A percentile compares a stretch with the other conserved stretches of the same genome.
Evolutionary conservation across 306 rosid species (phyloP).

Genomic region (Dalbergia oliveri): DNA sequence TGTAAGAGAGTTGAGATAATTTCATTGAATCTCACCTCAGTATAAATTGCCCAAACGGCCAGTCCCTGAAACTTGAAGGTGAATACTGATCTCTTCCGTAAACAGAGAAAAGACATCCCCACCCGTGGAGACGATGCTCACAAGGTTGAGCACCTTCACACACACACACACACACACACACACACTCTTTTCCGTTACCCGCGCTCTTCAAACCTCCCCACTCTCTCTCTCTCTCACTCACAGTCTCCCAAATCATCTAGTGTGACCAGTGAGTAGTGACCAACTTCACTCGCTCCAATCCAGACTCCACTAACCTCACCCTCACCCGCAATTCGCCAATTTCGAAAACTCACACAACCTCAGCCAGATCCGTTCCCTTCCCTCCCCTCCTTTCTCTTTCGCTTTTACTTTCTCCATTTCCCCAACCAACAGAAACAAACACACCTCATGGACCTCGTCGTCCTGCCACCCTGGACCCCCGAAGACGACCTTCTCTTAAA

Average conservation of each 20-base stretch:
- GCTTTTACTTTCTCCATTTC: background rate
- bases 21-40: too few relatives aligned
- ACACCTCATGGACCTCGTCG: constrained; percentile 44
- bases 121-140: background rate
- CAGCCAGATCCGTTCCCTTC: background rate
- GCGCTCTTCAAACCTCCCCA: background rate
- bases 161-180: background rate
- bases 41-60: too few relatives aligned
- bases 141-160: background rate
- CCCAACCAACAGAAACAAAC: background rate
- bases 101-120: too few relatives aligned
- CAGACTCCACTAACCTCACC: background rate
- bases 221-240: background rate
- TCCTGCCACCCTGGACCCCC: constrained; percentile 62
- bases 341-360: background rate
- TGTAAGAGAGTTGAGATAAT: too few relatives aligned
- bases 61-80: too few relatives aligned
- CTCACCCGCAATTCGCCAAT: background rate
- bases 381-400: background rate
- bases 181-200: background rate
- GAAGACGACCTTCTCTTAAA: constrained; percentile 84
- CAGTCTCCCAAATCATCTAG: background rate
- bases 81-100: too few relatives aligned
- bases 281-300: background rate
- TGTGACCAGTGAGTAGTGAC: background rate